Evolutionary conservation across 352 stramenopile species (phyloP), one percentile per base, ranked within the genome.

Genomic region (Pythium brassicae): DNA sequence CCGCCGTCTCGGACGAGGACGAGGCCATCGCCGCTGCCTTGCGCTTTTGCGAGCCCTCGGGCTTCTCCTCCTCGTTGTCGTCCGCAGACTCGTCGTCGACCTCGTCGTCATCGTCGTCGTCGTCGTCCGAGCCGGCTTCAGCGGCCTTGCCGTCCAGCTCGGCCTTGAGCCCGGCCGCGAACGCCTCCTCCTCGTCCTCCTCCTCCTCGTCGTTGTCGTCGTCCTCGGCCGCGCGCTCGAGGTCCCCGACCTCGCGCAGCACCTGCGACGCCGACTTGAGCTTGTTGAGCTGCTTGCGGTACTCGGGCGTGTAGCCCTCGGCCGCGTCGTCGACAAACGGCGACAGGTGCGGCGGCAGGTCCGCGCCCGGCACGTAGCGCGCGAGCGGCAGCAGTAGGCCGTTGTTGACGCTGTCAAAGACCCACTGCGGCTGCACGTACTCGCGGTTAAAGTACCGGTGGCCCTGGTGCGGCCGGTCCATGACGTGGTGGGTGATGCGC

Each of bases 351-450:
- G 85, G 85, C 32, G 97, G 97, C 53, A 99, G 82, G 23, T 84
- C 72, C 2, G 71, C 81, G 20, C 96, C 97, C n/a, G 97, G 91
- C 29, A 76, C 76, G 71, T 99, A 99, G 40, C 85, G 87, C 17
- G 83, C 71, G 29, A 97, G 72, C 4, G 97, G 97, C 47, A 99
- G 67, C 34, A 98, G 47, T 43, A 99, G 86, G 37, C 91, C 79
- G 57, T 98, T 98, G 77, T 99, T 99, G 29, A 98, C 82, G 29
- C 83, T 96, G 80, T 99, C 97, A 51, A 99, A 96, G 25, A 99
- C 80, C 97, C 97, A 99, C 72, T 99, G 97, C 35, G 97, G 97
- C 79, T 99, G 97, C 44, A 99, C 83, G 63, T 97, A 99, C 73
- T 99, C 97, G 64, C 95, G 83, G 63, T 83, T 92, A 43, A 92